phyloP scores from a whole-genome alignment of 1,139 yeast species.

The Lodderomyces metapsilosis region DNA sequence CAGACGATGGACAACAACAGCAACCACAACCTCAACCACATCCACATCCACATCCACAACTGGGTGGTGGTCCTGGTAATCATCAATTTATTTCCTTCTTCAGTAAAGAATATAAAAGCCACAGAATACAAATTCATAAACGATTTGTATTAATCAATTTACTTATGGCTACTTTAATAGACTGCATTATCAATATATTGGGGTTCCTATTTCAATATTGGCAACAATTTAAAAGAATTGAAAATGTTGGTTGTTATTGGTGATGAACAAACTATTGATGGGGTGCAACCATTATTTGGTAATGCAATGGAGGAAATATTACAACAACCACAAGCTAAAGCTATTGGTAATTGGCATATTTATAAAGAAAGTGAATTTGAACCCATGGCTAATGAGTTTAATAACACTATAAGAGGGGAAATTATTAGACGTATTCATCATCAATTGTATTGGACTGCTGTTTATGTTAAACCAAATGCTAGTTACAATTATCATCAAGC shows the following conservation, averaged over 20 bases:
- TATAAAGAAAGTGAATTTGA: constrained; percentile 27
- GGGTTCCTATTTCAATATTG: constrained; percentile 41
- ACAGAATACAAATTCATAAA: constrained; percentile 21
- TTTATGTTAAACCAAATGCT: constrained; percentile 42
- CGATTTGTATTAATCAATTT: constrained; percentile 20
- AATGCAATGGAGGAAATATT: constrained; percentile 17
- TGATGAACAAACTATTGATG: constrained; percentile 28
- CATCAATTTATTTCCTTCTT: constrained; percentile 1
- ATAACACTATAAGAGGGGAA: constrained; percentile 31
- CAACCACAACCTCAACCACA: not conserved
- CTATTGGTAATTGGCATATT: constrained; percentile 45
- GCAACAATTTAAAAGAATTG: constrained; percentile 28
- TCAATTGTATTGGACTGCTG: constrained; percentile 45
- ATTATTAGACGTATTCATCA: constrained; percentile 39
- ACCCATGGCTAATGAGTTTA: constrained; percentile 28
- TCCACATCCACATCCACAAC: not conserved
- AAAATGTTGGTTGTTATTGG: constrained; percentile 42
- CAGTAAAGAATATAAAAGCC: constrained; percentile 15
- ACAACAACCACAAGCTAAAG: constrained; percentile 18
- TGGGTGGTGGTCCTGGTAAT: too few relatives aligned
- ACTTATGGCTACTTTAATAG: constrained; percentile 27
- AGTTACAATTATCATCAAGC: constrained; percentile 30
- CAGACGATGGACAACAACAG: too few relatives aligned
- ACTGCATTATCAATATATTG: constrained; percentile 39
- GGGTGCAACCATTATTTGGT: constrained; percentile 34